These are phyloP conservation scores for Hypoxylon lenormandii DNA, from an alignment of 495 filamentous ascomycete genomes.

Conservation along the genomic window DNA sequence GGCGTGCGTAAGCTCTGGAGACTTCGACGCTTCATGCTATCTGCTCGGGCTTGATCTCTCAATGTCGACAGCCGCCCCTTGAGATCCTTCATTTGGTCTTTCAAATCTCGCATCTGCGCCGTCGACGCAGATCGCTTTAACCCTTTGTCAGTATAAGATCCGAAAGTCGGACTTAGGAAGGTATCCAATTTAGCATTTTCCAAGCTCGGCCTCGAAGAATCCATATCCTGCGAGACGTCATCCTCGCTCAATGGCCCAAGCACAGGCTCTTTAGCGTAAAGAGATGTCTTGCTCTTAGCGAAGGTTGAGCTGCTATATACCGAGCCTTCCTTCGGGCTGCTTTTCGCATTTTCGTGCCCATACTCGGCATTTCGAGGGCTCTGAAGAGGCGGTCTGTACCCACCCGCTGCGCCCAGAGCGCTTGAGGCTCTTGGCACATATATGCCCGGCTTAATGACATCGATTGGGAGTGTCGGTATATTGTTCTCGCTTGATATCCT, in stretches of 20 bases:
- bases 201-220: conserved; percentile 42
- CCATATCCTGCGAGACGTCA: conserved; percentile 44
- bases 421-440: conserved; percentile 59
- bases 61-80: conserved; percentile 90
- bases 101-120: conserved; percentile 81
- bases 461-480: conserved; percentile 50
- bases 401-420: conserved; percentile 62
- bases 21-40: conserved; percentile 83
- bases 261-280: conserved; percentile 32
- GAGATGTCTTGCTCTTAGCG: conserved; percentile 36
- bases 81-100: conserved; percentile 92
- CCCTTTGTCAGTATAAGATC: conserved; percentile 53
- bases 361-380: conserved; percentile 56
- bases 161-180: conserved; percentile 58
- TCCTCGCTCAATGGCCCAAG: conserved; percentile 59
- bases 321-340: conserved; percentile 21
- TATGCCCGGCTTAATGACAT: conserved; percentile 51
- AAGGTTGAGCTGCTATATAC: conserved; percentile 28
- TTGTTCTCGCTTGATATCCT: conserved; percentile 61
- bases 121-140: conserved; percentile 68
- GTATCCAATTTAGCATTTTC: conserved; percentile 50
- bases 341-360: conserved; percentile 44
- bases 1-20: conserved; percentile 84
- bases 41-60: conserved; percentile 82
- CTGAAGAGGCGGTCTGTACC: conserved; percentile 59